Conservation (phyloP, 2,329 filamentous ascomycete species). For the Nothophaeocryptopus gaeumannii region DNA sequence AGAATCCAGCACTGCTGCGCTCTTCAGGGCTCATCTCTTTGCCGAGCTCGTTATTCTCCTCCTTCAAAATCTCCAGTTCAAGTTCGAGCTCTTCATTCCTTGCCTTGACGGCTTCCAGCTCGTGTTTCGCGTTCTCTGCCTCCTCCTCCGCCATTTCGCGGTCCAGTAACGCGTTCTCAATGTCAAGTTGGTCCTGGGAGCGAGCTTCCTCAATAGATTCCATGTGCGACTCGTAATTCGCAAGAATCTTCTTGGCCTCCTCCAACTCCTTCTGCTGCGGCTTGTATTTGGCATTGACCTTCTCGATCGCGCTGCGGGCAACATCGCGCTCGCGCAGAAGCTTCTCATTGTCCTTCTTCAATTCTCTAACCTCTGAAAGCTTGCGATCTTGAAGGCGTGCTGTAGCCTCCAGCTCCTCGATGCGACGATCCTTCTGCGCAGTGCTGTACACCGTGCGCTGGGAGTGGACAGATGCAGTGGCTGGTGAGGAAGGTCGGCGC, state of each 20-base stretch:
- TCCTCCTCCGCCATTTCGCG: conserved; percentile 96
- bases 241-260: conserved; percentile 72
- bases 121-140: conserved; percentile 74
- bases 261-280: conserved; percentile 75
- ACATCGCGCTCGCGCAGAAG: conserved; percentile 73
- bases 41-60: conserved; percentile 81
- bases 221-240: conserved; percentile 68
- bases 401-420: conserved; percentile 86
- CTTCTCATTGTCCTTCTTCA: conserved; percentile 73
- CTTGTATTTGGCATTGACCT: conserved; percentile 84
- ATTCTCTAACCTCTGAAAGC: conserved; percentile 77
- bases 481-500: conserved; percentile 35
- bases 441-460: conserved; percentile 42
- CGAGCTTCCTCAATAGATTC: conserved; percentile 70
- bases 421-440: conserved; percentile 60
- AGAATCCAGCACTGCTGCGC: conserved; percentile 78
- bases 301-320: conserved; percentile 82
- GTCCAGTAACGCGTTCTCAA: conserved; percentile 86
- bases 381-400: conserved; percentile 85
- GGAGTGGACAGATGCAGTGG: conserved; percentile 31
- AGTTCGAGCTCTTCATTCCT: conserved; percentile 81
- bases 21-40: conserved; percentile 87
- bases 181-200: conserved; percentile 76
- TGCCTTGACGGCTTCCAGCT: conserved; percentile 72
- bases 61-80: conserved; percentile 79